Evolutionary conservation across 805 yeast species (phyloP), one percentile per base, ranked within the genome.

Genomic region (Wickerhamomyces bisporus): DNA sequence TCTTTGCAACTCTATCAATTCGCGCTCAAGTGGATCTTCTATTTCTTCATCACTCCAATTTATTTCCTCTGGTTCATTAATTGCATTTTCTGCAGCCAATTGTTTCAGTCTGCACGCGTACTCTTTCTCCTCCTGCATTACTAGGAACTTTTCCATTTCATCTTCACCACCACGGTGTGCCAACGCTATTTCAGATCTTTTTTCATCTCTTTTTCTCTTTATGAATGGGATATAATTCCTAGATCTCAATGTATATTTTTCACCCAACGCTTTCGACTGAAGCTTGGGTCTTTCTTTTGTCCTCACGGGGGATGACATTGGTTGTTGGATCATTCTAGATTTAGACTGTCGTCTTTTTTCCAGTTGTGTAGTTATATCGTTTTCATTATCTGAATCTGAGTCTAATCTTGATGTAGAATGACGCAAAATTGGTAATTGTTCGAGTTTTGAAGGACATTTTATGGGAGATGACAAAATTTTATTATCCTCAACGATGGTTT

Each of bases 171-270:
- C 57, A 12, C 57, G 32, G 9, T 36, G 31, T 12, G 41, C 27
- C 26, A 49, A 18, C 32, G 45, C 51, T 7, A 20, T 30, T 2
- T 36, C n/a, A 6, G 36, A 38, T 32, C 57, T 35, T 13, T 42
- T 34, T 14, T 33, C 35, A 8, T 45, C 43, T 11, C 50, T n/a
- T 9, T 32, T 26, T 16, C 36, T 32, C 21, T 34, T 31, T 12
- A 37, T 37, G 36, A 52, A 52, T 8, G 57, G 55, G 5, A 44
- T 28, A 34, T 50, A 52, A 10, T 39, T 37, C 3, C 35, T 31
- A 12, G 48, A 33, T 27, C 57, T 28, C 11, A 52, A 40, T 5
- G 55, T 52, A 35, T 52, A 52, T 36, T 48, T 50, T 32, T 41
- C 46, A 0, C 51, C 53, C 6, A 39, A 11, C 3, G 44, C 18